A percentile compares a stretch with the other conserved stretches of the same genome.
Conservation (phyloP, 2,329 filamentous ascomycete species). For the Lasiodiplodia sp. region DNA sequence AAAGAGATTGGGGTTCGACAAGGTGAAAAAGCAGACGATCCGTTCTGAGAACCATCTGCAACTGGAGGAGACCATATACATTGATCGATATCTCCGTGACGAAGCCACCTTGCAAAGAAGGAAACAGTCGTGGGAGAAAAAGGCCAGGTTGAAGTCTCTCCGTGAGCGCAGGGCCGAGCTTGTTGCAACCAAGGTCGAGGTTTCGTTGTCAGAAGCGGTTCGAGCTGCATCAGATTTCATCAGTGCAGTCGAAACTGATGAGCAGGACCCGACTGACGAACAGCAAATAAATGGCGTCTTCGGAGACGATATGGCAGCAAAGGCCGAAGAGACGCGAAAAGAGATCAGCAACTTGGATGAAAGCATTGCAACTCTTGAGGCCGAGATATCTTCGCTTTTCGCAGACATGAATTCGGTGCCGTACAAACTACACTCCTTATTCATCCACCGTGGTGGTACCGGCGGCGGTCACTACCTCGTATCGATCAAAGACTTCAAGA, state of each 20-base stretch:
- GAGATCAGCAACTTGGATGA: conserved; percentile 31
- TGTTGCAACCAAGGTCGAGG: conserved; percentile 42
- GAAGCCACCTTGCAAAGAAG: conserved; percentile 62
- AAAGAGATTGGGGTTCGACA: conserved; percentile 78
- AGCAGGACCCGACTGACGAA: not conserved
- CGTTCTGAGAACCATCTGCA: conserved; percentile 81
- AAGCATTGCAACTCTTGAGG: conserved; percentile 56
- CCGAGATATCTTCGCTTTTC: conserved; percentile 66
- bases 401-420: conserved; percentile 68
- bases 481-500: conserved; percentile 89
- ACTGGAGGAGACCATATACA: conserved; percentile 80
- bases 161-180: conserved; percentile 56
- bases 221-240: conserved; percentile 42
- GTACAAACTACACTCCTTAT: conserved; percentile 89
- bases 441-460: conserved; percentile 79
- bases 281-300: not conserved
- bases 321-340: conserved; percentile 31
- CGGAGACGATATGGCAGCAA: conserved; percentile 3
- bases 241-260: conserved; percentile 31
- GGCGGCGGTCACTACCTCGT: conserved; percentile 90
- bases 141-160: conserved; percentile 66
- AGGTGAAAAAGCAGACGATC: conserved; percentile 61
- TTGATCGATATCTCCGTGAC: conserved; percentile 76
- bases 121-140: conserved; percentile 76
- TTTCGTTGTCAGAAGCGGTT: conserved; percentile 41